Evolutionary conservation across 2,329 filamentous ascomycete species (phyloP).

Genomic region (Periconia sp.): DNA sequence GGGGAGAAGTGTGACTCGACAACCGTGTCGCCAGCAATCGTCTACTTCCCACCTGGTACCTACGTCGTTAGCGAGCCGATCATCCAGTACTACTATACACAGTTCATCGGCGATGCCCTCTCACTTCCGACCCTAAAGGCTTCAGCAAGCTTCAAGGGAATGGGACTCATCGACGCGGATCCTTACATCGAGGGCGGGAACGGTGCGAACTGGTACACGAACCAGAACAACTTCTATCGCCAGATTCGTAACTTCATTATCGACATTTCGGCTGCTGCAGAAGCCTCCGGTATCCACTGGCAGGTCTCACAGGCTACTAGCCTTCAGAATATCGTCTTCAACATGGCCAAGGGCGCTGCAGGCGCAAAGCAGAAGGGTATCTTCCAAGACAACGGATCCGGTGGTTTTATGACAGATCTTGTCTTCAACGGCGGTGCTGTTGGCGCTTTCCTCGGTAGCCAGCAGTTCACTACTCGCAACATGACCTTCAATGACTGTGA

Average conservation of each 20-base stretch:
- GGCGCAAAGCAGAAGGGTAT: conserved; percentile 62
- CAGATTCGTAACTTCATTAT: conserved; percentile 62
- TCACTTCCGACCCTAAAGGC: conserved; percentile 75
- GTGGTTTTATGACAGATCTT: conserved; percentile 65
- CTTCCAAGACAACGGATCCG: conserved; percentile 66
- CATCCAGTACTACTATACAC: conserved; percentile 89
- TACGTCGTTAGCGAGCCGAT: conserved; percentile 65
- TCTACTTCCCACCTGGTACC: conserved; percentile 72
- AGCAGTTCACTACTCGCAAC: conserved; percentile 65
- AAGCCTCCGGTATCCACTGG: conserved; percentile 66
- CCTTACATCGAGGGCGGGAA: conserved; percentile 74
- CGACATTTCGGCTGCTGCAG: conserved; percentile 50
- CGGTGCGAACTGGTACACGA: conserved; percentile 58
- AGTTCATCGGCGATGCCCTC: conserved; percentile 82
- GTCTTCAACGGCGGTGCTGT: conserved; percentile 66
- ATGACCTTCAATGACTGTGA: conserved; percentile 57
- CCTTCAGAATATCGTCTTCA: conserved; percentile 67
- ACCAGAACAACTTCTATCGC: conserved; percentile 63
- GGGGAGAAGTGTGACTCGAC: conserved; percentile 81
- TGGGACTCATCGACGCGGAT: conserved; percentile 87
- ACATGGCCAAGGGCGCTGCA: conserved; percentile 56
- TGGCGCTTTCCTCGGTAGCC: conserved; percentile 66
- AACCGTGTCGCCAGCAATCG: conserved; percentile 81
- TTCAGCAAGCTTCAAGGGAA: conserved; percentile 70
- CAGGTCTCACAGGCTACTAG: conserved; percentile 70